phyloP scores from a whole-genome alignment of 2,329 filamentous ascomycete genomes.

The Ophiostoma pallidulum region DNA sequence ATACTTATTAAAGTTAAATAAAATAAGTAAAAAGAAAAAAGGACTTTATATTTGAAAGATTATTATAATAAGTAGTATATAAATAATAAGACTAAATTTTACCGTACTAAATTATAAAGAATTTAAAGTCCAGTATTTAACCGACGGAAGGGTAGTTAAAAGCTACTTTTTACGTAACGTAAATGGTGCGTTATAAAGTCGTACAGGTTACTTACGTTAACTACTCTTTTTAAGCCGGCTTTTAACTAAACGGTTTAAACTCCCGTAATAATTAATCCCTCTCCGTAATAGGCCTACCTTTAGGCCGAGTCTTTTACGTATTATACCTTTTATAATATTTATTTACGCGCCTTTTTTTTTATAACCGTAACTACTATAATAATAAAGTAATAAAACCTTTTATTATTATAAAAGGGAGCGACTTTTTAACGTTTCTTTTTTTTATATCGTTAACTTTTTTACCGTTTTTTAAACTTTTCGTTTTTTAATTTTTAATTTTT shows the following conservation, averaged over 20 bases:
- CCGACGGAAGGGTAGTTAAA: neutral
- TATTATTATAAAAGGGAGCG: neutral
- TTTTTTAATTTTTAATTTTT: neutral
- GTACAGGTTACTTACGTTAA: too few relatives aligned
- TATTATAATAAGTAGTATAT: too few relatives aligned
- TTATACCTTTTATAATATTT: conserved; percentile 4
- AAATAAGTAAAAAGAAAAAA: too few relatives aligned
- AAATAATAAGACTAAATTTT: too few relatives aligned
- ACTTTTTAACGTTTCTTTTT: neutral
- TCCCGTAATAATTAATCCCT: neutral
- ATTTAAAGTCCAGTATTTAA: conserved; percentile 1
- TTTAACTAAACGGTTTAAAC: too few relatives aligned
- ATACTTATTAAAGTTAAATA: too few relatives aligned
- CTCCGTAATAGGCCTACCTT: neutral
- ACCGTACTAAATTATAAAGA: neutral
- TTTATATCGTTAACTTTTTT: neutral
- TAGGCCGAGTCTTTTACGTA: neutral
- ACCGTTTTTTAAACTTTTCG: neutral
- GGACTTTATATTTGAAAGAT: too few relatives aligned
- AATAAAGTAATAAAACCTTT: neutral
- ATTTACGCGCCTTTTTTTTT: neutral
- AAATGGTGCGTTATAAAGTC: too few relatives aligned
- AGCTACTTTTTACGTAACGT: neutral
- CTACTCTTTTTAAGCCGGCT: too few relatives aligned
- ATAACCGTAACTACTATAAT: neutral